Conservation (phyloP, 2,329 filamentous ascomycete genomes). For the Fusarium falciforme region DNA sequence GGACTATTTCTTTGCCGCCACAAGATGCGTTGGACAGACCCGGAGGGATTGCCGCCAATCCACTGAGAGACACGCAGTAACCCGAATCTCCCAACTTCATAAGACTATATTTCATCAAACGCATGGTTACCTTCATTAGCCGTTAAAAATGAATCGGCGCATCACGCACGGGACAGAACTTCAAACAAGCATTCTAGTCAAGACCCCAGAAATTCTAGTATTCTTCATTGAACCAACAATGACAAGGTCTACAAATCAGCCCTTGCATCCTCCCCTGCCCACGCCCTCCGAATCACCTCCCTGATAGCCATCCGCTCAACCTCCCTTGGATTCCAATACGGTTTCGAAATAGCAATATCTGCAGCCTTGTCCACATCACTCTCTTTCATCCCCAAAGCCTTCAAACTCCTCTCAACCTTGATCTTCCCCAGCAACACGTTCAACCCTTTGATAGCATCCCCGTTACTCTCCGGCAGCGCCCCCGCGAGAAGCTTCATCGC, state of each 20-base stretch:
- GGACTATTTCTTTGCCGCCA: too few species aligned
- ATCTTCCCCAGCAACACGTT: conserved; percentile 56
- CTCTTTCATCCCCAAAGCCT: conserved; percentile 68
- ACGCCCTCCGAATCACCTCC: conserved; percentile 68
- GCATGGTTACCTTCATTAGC: too few species aligned
- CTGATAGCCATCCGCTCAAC: conserved; percentile 63
- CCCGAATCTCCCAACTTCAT: too few species aligned
- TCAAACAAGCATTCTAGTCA: too few species aligned
- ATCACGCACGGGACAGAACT: too few species aligned
- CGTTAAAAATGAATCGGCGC: too few species aligned
- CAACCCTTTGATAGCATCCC: conserved; percentile 67
- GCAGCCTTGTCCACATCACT: conserved; percentile 68
- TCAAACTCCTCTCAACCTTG: conserved; percentile 59
- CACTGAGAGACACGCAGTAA: too few species aligned
- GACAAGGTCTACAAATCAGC: neutral
- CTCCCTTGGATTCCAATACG: conserved; percentile 69
- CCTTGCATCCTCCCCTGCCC: conserved; percentile 61
- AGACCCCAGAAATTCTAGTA: too few species aligned
- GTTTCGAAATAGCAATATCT: conserved; percentile 67
- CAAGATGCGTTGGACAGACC: too few species aligned
- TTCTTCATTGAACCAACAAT: too few species aligned
- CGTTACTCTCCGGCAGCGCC: conserved; percentile 65
- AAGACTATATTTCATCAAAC: too few species aligned
- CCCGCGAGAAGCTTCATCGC: conserved; percentile 64
- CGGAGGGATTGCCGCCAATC: too few species aligned